Evolutionary conservation across 1,139 yeast species (phyloP).

Genomic region (Trichomonascaceae sp.): DNA sequence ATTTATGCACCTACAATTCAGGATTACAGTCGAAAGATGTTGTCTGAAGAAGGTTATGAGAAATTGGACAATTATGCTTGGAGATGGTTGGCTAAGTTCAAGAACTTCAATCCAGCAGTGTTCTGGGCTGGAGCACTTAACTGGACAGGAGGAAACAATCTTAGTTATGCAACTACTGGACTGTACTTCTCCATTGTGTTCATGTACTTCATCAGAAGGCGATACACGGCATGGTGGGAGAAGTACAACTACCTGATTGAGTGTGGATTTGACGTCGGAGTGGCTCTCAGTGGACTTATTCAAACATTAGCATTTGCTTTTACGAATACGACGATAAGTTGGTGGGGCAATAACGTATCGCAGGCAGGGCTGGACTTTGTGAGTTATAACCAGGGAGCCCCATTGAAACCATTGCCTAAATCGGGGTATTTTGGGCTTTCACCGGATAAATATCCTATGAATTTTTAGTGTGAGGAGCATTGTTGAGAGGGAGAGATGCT

Average conservation of each 20-base stretch:
- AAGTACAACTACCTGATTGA: constrained; percentile 57
- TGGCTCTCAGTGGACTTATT: constrained; percentile 37
- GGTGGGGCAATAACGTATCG: constrained; percentile 16
- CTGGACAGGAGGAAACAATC: constrained; percentile 42
- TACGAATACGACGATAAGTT: constrained; percentile 8
- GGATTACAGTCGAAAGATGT: background rate
- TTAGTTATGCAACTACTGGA: constrained; percentile 46
- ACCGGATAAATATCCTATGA: constrained; percentile 24
- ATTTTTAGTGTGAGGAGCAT: background rate
- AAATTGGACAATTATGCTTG: constrained; percentile 31
- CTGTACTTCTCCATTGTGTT: constrained; percentile 45
- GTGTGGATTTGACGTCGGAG: constrained; percentile 52
- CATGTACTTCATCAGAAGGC: constrained; percentile 46
- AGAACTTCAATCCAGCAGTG: constrained; percentile 46
- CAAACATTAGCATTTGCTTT: constrained; percentile 12
- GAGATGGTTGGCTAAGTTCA: constrained; percentile 10
- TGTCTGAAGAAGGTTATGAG: constrained; percentile 2
- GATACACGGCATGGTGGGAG: constrained; percentile 53
- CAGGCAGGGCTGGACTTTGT: constrained; percentile 22
- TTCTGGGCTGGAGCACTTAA: constrained; percentile 39
- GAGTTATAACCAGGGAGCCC: constrained; percentile 31
- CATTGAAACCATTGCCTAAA: constrained; percentile 15
- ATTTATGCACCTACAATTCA: constrained; percentile 34
- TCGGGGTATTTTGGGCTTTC: constrained; percentile 24
- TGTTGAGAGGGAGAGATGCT: no score